Evolutionary conservation across 1,284 basidiomycete species (phyloP), one percentile per base, ranked within the genome.

Genomic region (Xanthoconium separans): DNA sequence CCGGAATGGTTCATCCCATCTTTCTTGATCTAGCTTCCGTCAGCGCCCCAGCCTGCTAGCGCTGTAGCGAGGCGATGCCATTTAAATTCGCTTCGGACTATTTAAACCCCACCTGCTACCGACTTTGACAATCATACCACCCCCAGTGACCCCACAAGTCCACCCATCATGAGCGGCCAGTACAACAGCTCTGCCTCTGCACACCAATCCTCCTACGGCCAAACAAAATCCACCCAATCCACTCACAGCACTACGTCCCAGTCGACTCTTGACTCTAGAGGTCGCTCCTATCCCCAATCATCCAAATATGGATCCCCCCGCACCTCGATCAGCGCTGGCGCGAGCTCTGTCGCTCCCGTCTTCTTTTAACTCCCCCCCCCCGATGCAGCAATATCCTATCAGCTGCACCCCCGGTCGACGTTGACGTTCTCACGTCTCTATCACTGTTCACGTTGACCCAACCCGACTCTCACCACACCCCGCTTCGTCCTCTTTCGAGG

Each of bases 351-450:
- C 22, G 79, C 73, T 41, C 71, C 79, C 40, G 73, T 77, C 42
- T 81, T 82, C 70, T 82, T 82, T 70, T 83, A 61, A 72, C n/a
- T 6, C 30, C 20, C 22, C 41, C 22, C 33, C n/a, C 22, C 40
- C 22, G 27, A n/a, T 44, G 22, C 33, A 33, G 51, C 27, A 7
- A 44, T 27, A 27, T 48, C 24, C 39, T 40, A 11, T 40, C 33
- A 29, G 37, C 44, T 50, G 45, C 44, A 16, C 12, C 40, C 54
- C 15, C 18, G 20, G 18, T 29, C 43, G 31, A 29, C 44, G 39
- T 44, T 20, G 37, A 50, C 51, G 41, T 40, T 12, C 16, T 37
- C 55, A 10, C 10, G n/a, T 41, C 51, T 5, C 47, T 50, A 53
- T 42, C 39, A 24, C 46, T 43, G 31, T 41, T 16, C 44, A 30